Percentiles rank a stretch among this genome's conserved stretches.
These are phyloP conservation scores for Trichoderma lentiforme DNA, from an alignment of 2,329 filamentous ascomycete species.

Conservation along the genomic window DNA sequence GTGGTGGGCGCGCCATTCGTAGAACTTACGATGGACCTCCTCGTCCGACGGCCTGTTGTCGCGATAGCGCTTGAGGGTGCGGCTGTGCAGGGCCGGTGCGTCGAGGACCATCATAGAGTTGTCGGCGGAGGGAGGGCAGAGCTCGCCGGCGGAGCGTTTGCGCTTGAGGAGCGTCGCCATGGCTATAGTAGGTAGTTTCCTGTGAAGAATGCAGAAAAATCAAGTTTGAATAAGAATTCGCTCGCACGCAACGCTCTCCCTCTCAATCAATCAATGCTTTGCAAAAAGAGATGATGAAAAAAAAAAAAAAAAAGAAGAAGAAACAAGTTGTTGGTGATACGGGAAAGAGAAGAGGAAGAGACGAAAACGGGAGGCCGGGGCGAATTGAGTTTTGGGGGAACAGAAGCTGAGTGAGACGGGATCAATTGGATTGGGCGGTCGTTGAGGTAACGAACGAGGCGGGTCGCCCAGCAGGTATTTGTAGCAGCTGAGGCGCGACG, in stretches of 20 bases:
- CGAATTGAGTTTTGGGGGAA: slow-evolving; percentile 10
- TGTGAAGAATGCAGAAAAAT: background rate
- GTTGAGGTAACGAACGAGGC: slow-evolving; percentile 7
- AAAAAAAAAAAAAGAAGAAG: background rate
- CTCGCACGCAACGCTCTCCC: background rate
- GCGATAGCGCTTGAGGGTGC: slow-evolving; percentile 60
- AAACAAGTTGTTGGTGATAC: background rate
- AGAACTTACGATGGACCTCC: slow-evolving; percentile 51
- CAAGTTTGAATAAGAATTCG: background rate
- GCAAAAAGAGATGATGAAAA: background rate
- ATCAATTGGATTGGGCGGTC: background rate
- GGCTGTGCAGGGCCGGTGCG: slow-evolving; percentile 45
- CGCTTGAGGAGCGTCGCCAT: slow-evolving; percentile 55
- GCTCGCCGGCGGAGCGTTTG: slow-evolving; percentile 60
- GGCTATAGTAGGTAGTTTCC: background rate
- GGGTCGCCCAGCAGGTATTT: background rate
- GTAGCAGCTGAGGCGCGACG: slow-evolving; percentile 7
- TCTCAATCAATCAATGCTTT: background rate
- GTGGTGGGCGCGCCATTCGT: slow-evolving; percentile 20
- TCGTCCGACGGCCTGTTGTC: slow-evolving; percentile 56
- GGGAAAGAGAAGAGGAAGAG: background rate
- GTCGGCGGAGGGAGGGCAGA: slow-evolving; percentile 43
- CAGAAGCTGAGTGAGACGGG: background rate
- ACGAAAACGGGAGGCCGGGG: background rate
- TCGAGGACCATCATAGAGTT: slow-evolving; percentile 34